A percentile compares a stretch with the other conserved stretches of the same genome.
phyloP scores from a whole-genome alignment of 345 rosid species.

The Citrus glauca region DNA sequence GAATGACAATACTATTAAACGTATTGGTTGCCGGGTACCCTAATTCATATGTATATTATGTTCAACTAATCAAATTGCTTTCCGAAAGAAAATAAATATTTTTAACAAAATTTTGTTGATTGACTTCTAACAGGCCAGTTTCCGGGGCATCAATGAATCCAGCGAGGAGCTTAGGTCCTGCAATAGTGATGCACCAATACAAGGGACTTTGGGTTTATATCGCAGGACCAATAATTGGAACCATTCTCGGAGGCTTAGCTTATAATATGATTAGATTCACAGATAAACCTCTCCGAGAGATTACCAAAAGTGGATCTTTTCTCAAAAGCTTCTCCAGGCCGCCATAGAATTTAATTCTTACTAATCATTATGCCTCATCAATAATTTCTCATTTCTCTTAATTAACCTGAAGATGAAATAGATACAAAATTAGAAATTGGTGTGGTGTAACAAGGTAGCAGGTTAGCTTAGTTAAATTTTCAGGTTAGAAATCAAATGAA shows the following conservation, averaged over 20 bases:
- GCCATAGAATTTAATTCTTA: too few species aligned
- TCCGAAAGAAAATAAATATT: too few species aligned
- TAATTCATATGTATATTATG: too few species aligned
- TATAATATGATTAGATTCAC: slow-evolving; percentile 52
- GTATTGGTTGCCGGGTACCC: slow-evolving; percentile 52
- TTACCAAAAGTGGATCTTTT: slow-evolving; percentile 5
- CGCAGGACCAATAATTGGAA: slow-evolving; percentile 46
- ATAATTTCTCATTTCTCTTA: too few species aligned
- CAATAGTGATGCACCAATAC: slow-evolving; percentile 42
- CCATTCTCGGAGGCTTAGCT: slow-evolving; percentile 50
- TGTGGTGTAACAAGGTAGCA: too few species aligned
- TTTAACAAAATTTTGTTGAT: too few species aligned
- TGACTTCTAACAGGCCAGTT: slow-evolving; percentile 39
- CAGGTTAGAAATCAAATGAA: too few species aligned
- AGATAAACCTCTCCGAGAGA: slow-evolving; percentile 43
- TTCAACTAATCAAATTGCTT: too few species aligned
- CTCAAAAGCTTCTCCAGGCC: slow-evolving; percentile 9
- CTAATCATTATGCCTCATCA: too few species aligned
- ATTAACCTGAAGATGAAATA: too few species aligned
- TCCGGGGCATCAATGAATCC: slow-evolving; percentile 91
- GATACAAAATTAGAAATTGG: too few species aligned
- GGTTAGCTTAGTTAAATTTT: too few species aligned
- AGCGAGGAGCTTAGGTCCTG: slow-evolving; percentile 82
- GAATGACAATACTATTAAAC: slow-evolving; percentile 47
- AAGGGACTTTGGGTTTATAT: slow-evolving; percentile 66